phyloP scores from a whole-genome alignment of 2,329 filamentous ascomycete species.

The Aspergillus versicolor region DNA sequence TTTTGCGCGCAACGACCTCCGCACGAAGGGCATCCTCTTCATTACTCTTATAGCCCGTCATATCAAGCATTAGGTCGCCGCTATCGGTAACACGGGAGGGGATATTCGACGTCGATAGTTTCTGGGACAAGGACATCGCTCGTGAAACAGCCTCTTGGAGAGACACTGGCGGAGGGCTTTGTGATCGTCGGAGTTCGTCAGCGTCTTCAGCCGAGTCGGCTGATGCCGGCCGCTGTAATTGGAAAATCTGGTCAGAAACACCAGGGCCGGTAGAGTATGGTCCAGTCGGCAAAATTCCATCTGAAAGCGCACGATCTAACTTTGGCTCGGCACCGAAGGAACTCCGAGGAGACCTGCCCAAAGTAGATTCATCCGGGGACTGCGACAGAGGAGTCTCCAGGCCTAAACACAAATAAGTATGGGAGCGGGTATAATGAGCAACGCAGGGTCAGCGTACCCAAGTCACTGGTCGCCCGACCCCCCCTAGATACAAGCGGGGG shows the following conservation, averaged over 20 bases:
- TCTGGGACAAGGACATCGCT: constrained; percentile 80
- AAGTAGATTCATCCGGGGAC: constrained; percentile 35
- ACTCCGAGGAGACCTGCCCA: constrained; percentile 25
- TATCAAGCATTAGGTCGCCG: constrained; percentile 95
- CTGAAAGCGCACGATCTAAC: constrained; percentile 54
- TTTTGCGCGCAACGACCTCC: constrained; percentile 88
- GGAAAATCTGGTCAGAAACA: constrained; percentile 14
- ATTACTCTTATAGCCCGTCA: constrained; percentile 93
- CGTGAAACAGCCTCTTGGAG: constrained; percentile 76
- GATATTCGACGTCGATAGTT: constrained; percentile 86
- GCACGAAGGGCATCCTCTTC: constrained; percentile 90
- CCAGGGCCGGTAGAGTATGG: constrained; percentile 26
- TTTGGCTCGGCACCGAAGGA: constrained; percentile 37
- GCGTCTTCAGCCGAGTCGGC: constrained; percentile 15
- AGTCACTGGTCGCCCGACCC: constrained; percentile 47
- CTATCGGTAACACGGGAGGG: constrained; percentile 87
- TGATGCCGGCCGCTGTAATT: constrained; percentile 8
- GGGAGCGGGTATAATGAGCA: neutral
- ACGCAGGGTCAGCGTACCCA: constrained; percentile 32
- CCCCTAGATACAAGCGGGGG: constrained; percentile 30
- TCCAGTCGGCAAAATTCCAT: constrained; percentile 51
- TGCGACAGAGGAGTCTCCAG: constrained; percentile 41
- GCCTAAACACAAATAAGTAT: constrained; percentile 27
- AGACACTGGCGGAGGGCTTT: constrained; percentile 73
- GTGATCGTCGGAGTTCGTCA: constrained; percentile 51